phyloP scores from a whole-genome alignment of 148 eudicot species.

The Dianthus caryophyllus region DNA sequence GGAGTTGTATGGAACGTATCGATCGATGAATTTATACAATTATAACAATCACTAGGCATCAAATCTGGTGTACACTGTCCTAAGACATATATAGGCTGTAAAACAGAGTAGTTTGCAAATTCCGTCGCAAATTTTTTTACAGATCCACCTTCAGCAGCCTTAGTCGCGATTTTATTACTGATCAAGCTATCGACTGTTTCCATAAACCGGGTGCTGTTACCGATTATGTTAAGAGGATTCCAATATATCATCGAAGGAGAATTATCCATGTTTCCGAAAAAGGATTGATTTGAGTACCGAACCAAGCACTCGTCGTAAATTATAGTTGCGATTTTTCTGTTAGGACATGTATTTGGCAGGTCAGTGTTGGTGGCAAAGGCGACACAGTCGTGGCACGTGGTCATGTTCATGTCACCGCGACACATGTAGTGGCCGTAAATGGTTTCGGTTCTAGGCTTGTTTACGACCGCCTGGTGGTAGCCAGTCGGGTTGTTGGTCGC shows the following conservation, averaged over 20 bases:
- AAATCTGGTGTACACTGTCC: slow-evolving; percentile 29
- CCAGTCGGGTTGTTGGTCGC: no score
- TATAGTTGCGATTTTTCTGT: slow-evolving; percentile 20
- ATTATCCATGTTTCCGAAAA: neutral
- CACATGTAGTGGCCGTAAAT: slow-evolving; percentile 35
- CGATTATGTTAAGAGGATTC: neutral
- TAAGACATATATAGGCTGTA: slow-evolving; percentile 3
- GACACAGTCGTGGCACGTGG: slow-evolving; percentile 29
- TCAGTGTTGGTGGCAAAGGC: slow-evolving; percentile 7
- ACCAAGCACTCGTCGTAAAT: slow-evolving; percentile 36
- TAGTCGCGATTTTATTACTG: neutral
- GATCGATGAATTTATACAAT: slow-evolving; percentile 8
- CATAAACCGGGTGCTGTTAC: neutral
- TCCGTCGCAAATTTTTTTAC: slow-evolving; percentile 3
- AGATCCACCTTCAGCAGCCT: slow-evolving; percentile 9
- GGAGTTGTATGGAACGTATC: neutral
- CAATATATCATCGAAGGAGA: neutral
- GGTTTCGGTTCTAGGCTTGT: no score
- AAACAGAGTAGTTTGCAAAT: neutral
- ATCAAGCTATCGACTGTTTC: neutral
- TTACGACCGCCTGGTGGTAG: no score
- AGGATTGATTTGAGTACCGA: slow-evolving; percentile 29
- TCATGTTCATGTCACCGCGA: slow-evolving; percentile 19
- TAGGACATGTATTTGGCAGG: slow-evolving; percentile 25
- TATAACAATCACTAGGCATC: slow-evolving; percentile 11